These are phyloP conservation scores for Chamaecrista fasciculata DNA, from an alignment of 306 rosid genomes.

Conservation along the genomic window DNA sequence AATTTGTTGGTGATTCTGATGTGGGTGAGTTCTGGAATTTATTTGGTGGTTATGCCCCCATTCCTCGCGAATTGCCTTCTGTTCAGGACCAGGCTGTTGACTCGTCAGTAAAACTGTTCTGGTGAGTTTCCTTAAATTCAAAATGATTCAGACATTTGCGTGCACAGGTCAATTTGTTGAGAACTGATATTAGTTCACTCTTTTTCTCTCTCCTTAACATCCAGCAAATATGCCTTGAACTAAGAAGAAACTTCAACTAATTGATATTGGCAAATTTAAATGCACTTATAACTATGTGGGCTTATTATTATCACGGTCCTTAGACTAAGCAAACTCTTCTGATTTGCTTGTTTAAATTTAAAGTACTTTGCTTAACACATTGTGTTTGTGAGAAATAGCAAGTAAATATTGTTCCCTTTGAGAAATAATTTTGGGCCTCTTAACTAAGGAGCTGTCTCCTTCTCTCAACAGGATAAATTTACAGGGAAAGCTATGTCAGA, in stretches of 20 bases:
- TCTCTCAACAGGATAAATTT: constrained; percentile 65
- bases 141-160: not conserved
- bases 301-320: constrained; percentile 8
- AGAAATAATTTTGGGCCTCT: constrained; percentile 13
- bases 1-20: constrained; percentile 90
- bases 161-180: constrained; percentile 14
- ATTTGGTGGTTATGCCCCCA: constrained; percentile 96
- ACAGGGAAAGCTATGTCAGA: constrained; percentile 69
- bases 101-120: constrained; percentile 49
- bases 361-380: not conserved
- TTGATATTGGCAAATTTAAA: not conserved
- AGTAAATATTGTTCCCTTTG: not conserved
- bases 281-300: not conserved
- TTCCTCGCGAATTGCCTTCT: constrained; percentile 72
- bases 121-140: constrained; percentile 47
- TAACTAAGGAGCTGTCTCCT: constrained; percentile 29
- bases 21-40: constrained; percentile 98
- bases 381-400: constrained; percentile 4
- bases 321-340: not conserved
- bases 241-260: not conserved
- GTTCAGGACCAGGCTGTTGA: constrained; percentile 42
- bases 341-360: not conserved
- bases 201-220: constrained; percentile 19
- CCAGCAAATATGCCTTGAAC: not conserved
- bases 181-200: constrained; percentile 8